Conservation (phyloP, 164 flowering plant species). For the Stephania cephalantha region DNA sequence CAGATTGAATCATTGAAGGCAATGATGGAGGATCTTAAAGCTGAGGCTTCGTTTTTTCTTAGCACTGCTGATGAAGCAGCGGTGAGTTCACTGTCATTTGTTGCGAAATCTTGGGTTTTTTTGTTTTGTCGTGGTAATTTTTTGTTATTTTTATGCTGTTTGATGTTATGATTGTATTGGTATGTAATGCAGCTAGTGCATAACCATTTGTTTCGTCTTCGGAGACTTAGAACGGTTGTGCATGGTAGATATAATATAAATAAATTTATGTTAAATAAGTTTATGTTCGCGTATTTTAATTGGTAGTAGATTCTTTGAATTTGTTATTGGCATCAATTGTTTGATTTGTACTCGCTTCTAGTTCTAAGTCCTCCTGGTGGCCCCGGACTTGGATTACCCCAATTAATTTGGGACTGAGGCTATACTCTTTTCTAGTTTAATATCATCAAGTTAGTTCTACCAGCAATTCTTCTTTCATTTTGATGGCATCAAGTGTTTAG, state of each 20-base stretch:
- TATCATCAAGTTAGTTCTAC: background rate
- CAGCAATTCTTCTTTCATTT: background rate
- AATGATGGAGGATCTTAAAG: slow-evolving; percentile 52
- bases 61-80: slow-evolving; percentile 71
- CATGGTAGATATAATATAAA: background rate
- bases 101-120: background rate
- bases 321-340: background rate
- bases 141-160: background rate
- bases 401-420: too few relatives aligned
- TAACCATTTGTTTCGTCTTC: background rate
- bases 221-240: background rate
- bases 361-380: background rate
- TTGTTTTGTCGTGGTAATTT: background rate
- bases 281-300: background rate
- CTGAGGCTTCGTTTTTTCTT: slow-evolving; percentile 75
- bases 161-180: background rate
- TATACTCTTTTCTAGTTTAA: background rate
- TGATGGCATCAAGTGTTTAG: background rate
- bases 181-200: background rate
- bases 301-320: background rate
- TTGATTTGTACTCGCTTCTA: background rate
- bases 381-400: too few relatives aligned
- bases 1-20: slow-evolving; percentile 63
- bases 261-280: background rate
- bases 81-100: slow-evolving; percentile 31